Percentiles rank a stretch among this genome's conserved stretches.
phyloP scores from a whole-genome alignment of 2,329 filamentous ascomycete genomes.

The Penicillium rolfsii region DNA sequence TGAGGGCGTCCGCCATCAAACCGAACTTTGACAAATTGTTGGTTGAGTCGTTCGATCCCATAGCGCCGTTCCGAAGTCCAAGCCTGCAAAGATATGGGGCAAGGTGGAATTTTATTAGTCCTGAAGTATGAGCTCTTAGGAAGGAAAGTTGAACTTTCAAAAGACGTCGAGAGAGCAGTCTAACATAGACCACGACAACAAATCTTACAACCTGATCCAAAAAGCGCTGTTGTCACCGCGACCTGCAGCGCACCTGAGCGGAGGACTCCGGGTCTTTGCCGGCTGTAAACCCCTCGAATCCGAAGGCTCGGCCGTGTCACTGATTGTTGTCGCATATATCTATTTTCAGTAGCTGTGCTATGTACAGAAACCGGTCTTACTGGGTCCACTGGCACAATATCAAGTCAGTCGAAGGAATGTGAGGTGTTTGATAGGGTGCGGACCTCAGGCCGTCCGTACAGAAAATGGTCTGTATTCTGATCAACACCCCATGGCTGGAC shows the following conservation, averaged over 20 bases:
- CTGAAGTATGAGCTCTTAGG: not conserved
- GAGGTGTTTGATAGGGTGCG: not conserved
- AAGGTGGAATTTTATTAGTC: too few species aligned
- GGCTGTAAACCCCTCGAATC: not conserved
- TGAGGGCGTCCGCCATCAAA: constrained; percentile 12
- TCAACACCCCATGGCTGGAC: not conserved
- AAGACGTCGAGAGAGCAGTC: not conserved
- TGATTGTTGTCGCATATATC: not conserved
- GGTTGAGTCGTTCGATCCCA: constrained; percentile 5
- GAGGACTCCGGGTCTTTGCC: not conserved
- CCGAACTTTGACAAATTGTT: constrained; percentile 11
- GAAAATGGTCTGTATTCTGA: too few species aligned
- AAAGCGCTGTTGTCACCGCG: not conserved
- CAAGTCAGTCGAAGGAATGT: too few species aligned
- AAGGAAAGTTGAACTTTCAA: too few species aligned
- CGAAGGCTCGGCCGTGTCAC: not conserved
- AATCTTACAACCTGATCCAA: not conserved
- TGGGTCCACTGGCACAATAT: too few species aligned
- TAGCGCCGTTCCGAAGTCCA: not conserved
- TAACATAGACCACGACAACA: not conserved
- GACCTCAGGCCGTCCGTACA: too few species aligned
- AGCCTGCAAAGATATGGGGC: not conserved
- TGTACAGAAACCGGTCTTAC: not conserved
- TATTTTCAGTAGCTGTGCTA: not conserved
- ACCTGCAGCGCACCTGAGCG: not conserved